Evolutionary conservation across 768 basidiomycete genomes (phyloP), one percentile per base, ranked within the genome.

Genomic region (Agaricus sinodeliciosus): DNA sequence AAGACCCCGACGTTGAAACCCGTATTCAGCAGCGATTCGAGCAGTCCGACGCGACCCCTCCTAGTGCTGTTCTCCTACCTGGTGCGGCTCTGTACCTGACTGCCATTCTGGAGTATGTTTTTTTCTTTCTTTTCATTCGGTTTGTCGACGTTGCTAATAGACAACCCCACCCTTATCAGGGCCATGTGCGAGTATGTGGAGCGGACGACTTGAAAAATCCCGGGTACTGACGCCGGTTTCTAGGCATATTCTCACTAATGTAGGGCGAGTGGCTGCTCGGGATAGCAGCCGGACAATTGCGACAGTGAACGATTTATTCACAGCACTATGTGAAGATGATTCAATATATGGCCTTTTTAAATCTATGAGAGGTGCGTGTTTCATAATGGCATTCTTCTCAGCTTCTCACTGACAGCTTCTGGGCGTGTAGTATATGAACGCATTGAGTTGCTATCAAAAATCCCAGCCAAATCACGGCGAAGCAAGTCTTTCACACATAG

Each of bases 41-140:
- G 39, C 70, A 69, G 48, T 65, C 75, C n/a, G 75, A 77, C 25
- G 73, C 76, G 11, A 66, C 71, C 11, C 70, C 81, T 28, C 80
- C 82, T 16, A 78, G 74, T 47, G 66, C 78, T 16, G 65, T 76
- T 6, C 74, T 87, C 8, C 67, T 94, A 22, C 83, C 86, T 8
- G 91, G 91, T 3, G 90, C 93, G 28, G 85, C 90, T 16, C 65
- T 96, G 41, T 96, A 94, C 73, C 76, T 94, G 47, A 94, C 94
- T 2, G 92, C 93, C 7, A 90, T 95, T 57, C 74, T 96, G 27
- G 94, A 96, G 93, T 94, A 67, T 72, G 93, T 79, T 54, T 59
- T 58, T 48, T 54, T n/a, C n/a, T 37, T 56, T 61, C 41, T 51
- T 34, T 55, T 49, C 50, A 52, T 59, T 50, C 57, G 18, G 36